Conservation (phyloP, 352 stramenopile genomes). For the Peronosclerospora sorghi region DNA sequence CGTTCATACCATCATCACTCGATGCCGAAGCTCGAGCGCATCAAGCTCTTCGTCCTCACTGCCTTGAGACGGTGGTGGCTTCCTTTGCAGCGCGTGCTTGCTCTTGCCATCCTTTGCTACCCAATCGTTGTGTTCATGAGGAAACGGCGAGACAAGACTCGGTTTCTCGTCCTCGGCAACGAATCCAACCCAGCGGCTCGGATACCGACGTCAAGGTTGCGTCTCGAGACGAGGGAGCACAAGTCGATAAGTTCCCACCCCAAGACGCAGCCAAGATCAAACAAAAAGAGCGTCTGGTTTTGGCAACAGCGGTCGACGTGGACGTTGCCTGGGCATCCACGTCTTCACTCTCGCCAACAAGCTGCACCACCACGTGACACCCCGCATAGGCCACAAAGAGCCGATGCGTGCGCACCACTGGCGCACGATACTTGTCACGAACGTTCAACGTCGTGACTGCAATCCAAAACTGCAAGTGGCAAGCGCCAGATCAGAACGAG, state of each 20-base stretch:
- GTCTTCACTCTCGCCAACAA: constrained; percentile 55
- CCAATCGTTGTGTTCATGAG: constrained; percentile 39
- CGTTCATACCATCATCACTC: constrained; percentile 22
- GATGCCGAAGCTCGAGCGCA: constrained; percentile 22
- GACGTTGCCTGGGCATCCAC: constrained; percentile 39
- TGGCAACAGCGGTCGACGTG: constrained; percentile 23
- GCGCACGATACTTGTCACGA: constrained; percentile 46
- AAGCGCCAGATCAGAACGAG: constrained; percentile 75
- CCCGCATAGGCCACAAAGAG: constrained; percentile 37
- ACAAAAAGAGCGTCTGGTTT: constrained; percentile 56
- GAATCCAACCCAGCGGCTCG: constrained; percentile 6
- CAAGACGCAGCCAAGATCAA: constrained; percentile 39
- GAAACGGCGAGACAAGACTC: constrained; percentile 36
- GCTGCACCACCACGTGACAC: constrained; percentile 41
- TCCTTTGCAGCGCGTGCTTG: not conserved
- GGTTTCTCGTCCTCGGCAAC: constrained; percentile 21
- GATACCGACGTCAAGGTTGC: constrained; percentile 14
- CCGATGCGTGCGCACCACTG: constrained; percentile 40
- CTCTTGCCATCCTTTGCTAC: constrained; percentile 6
- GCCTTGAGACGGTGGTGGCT: not conserved
- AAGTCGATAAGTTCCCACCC: constrained; percentile 53
- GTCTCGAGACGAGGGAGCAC: constrained; percentile 41
- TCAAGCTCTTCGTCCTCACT: constrained; percentile 38
- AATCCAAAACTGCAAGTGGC: constrained; percentile 70
- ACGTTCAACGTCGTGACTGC: constrained; percentile 57